phyloP scores from a whole-genome alignment of 202 grass and related monocot species.

The Cymbopogon flexuosus region DNA sequence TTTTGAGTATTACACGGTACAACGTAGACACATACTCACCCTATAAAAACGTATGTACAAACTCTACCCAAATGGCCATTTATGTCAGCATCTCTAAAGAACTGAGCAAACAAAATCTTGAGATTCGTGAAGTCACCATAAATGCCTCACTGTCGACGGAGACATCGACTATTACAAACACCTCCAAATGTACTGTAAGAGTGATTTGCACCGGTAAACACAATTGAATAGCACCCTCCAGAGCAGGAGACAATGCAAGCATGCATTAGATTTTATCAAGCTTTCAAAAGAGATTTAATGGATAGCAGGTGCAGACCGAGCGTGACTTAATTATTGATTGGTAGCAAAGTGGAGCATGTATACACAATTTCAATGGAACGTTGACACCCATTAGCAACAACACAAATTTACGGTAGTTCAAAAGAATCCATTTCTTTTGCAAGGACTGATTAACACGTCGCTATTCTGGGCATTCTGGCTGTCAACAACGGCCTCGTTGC shows the following conservation, averaged over 20 bases:
- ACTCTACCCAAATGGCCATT: too few relatives aligned
- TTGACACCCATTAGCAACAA: constrained; percentile 10
- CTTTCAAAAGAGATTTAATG: background rate
- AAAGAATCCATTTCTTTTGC: background rate
- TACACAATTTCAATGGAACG: background rate
- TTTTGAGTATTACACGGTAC: too few relatives aligned
- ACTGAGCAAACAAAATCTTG: too few relatives aligned
- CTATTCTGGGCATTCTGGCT: background rate
- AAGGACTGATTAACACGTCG: background rate
- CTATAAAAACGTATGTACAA: too few relatives aligned
- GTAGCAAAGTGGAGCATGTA: background rate
- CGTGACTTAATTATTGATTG: background rate
- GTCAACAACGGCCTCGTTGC: background rate
- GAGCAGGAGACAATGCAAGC: background rate
- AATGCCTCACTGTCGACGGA: too few relatives aligned
- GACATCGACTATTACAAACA: too few relatives aligned
- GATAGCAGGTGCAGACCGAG: background rate
- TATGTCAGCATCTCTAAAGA: too few relatives aligned
- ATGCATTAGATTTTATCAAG: constrained; percentile 19
- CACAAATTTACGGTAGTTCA: background rate
- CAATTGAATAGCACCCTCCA: background rate
- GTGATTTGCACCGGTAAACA: background rate
- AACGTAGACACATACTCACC: too few relatives aligned
- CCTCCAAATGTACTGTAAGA: too few relatives aligned
- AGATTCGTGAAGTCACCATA: too few relatives aligned